Percentiles rank a stretch among this genome's conserved stretches.
Evolutionary conservation across 164 flowering plant genomes (phyloP).

Genomic region (Sextonia rubra): DNA sequence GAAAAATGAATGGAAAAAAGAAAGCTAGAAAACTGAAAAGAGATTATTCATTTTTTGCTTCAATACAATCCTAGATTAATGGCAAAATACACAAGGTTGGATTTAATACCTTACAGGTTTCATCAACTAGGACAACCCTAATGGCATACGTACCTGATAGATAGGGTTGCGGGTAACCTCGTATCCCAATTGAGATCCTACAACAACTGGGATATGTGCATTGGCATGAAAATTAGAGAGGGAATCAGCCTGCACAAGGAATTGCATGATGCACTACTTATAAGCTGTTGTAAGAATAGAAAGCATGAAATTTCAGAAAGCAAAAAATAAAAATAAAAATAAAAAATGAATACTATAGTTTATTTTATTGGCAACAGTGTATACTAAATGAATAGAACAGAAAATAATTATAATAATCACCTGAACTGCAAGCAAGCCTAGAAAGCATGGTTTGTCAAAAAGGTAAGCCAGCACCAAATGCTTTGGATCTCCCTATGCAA

Average conservation of each 20-base stretch:
- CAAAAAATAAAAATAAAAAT: neutral
- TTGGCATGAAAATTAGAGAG: slow-evolving; percentile 80
- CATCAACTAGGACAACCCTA: neutral
- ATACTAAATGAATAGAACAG: too few species aligned
- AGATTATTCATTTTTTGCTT: too few species aligned
- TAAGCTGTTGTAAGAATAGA: neutral
- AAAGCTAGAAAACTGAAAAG: too few species aligned
- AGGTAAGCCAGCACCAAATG: slow-evolving; percentile 83
- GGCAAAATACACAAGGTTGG: too few species aligned
- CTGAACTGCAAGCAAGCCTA: slow-evolving; percentile 80
- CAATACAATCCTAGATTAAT: too few species aligned
- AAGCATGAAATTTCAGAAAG: neutral
- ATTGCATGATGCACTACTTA: neutral
- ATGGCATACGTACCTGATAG: slow-evolving; percentile 46
- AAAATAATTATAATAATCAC: slow-evolving; percentile 21
- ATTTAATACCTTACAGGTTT: neutral
- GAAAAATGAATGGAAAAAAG: too few species aligned
- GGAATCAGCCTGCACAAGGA: slow-evolving; percentile 59
- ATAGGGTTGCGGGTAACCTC: slow-evolving; percentile 87
- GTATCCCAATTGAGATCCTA: slow-evolving; percentile 89
- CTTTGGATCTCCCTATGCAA: slow-evolving; percentile 48
- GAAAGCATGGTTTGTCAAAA: slow-evolving; percentile 95
- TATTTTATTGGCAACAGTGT: too few species aligned
- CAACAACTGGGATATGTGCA: slow-evolving; percentile 87
- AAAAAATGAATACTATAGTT: too few species aligned